Evolutionary conservation across 441 rosid genomes (phyloP), one percentile per base, ranked within the genome.

Genomic region (Populus hybrid): DNA sequence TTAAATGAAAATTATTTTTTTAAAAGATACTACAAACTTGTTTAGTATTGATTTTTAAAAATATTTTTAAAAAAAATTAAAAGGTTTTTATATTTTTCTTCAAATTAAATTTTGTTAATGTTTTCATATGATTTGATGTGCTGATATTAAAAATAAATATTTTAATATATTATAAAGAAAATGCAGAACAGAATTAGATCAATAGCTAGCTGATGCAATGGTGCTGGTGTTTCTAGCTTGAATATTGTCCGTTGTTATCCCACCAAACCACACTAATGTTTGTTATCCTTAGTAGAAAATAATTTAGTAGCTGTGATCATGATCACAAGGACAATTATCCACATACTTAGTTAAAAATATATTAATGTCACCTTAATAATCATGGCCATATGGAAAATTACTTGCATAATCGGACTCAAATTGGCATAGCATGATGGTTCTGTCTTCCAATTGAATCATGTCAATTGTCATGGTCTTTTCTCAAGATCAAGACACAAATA

Each of bases 231-330:
- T 46, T 14, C 57, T 12, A 14, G 57, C 57, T 46, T 46, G 16
- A 46, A 46, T 11, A 46, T 46, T 46, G 57, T 46, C 18, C 57
- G 57, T 46, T 46, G 18, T 46, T 46, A 46, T 46, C 57, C 57
- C 57, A 46, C 57, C 57, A 46, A 14, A 38, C 35, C 42, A 38
- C 9, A 66, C 71, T 66, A 42, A 75, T 67, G 46, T 67, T 28
- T 23, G 42, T 40, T 67, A 75, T 34, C 1, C 42, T 10, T 21
- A 18, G 30, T 26, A 32, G 57, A 28, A 75, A 68, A 76, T 68
- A 69, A 76, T 50, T 53, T 32, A 10, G 50, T 32, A 68, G 78
- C 57, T 53, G 10, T 57, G 69, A 76, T 76, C 68, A 76, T 76
- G 38, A 7, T 69, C 59, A 76, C 53, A 5, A 11, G 57, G 73